Conservation (phyloP, 441 rosid species). For the Dalechampia spathulata region DNA sequence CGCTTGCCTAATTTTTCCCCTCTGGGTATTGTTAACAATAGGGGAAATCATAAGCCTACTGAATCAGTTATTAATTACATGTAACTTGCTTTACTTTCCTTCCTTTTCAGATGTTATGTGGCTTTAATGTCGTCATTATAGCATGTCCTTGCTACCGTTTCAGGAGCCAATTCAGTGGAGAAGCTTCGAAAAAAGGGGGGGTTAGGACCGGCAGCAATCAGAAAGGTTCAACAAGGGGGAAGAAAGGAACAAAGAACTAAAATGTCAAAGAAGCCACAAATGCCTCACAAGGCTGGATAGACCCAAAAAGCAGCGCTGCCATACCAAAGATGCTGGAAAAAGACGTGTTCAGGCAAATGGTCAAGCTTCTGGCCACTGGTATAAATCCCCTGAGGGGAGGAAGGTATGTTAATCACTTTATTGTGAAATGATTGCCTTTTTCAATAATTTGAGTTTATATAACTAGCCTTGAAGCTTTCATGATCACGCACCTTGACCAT, state of each 20-base stretch:
- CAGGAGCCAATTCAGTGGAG: conserved; percentile 76
- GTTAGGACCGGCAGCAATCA: conserved; percentile 19
- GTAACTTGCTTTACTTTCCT: conserved; percentile 29
- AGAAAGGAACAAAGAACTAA: conserved; percentile 37
- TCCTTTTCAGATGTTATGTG: conserved; percentile 7
- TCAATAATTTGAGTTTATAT: not conserved
- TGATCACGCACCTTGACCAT: not conserved
- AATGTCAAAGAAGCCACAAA: conserved; percentile 21
- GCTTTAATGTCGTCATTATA: not conserved
- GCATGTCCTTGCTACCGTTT: conserved; percentile 8
- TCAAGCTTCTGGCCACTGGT: conserved; percentile 78
- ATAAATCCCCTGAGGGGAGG: conserved; percentile 68
- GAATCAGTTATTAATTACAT: conserved; percentile 54
- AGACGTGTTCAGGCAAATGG: conserved; percentile 60
- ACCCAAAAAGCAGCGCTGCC: conserved; percentile 37
- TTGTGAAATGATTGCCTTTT: conserved; percentile 1
- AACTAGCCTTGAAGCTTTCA: not conserved
- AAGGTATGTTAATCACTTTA: conserved; percentile 39
- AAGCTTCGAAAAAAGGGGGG: conserved; percentile 33
- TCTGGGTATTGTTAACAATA: conserved; percentile 28
- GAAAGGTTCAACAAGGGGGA: conserved; percentile 34
- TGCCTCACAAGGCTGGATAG: conserved; percentile 49
- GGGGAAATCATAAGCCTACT: conserved; percentile 29
- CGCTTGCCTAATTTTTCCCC: conserved; percentile 76
- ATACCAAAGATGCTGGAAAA: conserved; percentile 73